Evolutionary conservation across 768 basidiomycete genomes (phyloP).

Genomic region (Boletus rufocinnamomeus): DNA sequence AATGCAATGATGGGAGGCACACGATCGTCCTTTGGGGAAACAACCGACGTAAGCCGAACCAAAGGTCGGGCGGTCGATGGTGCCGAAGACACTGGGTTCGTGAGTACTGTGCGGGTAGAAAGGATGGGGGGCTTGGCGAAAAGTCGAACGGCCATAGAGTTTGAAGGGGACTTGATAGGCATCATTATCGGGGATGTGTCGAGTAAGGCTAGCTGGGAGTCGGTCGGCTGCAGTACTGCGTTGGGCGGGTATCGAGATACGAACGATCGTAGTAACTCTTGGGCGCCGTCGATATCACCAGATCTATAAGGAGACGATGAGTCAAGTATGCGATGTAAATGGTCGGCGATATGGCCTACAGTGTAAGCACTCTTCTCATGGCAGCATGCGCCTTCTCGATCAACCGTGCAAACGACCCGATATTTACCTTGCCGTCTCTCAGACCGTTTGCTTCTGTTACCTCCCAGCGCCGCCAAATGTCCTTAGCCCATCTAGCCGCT

Average conservation of each 20-base stretch:
- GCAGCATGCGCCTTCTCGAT: slow-evolving; percentile 71
- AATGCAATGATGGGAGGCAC: slow-evolving; percentile 83
- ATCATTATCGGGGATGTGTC: neutral
- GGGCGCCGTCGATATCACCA: slow-evolving; percentile 51
- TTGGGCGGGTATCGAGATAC: slow-evolving; percentile 63
- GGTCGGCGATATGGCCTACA: slow-evolving; percentile 47
- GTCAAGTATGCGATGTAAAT: slow-evolving; percentile 1
- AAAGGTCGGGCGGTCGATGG: slow-evolving; percentile 50
- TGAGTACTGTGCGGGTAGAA: slow-evolving; percentile 59
- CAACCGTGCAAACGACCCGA: slow-evolving; percentile 41
- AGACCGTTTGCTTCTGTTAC: slow-evolving; percentile 43
- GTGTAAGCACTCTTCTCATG: slow-evolving; percentile 62
- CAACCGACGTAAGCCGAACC: slow-evolving; percentile 63
- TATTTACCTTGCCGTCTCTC: slow-evolving; percentile 25
- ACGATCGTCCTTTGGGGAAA: slow-evolving; percentile 68
- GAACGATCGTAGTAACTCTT: slow-evolving; percentile 62
- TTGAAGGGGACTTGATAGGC: slow-evolving; percentile 2
- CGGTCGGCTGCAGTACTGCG: slow-evolving; percentile 42
- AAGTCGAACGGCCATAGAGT: slow-evolving; percentile 15
- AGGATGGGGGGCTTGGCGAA: slow-evolving; percentile 50
- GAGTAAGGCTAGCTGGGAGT: neutral
- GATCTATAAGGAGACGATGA: slow-evolving; percentile 37
- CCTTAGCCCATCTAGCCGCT: slow-evolving; percentile 55
- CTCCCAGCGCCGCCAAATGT: slow-evolving; percentile 69
- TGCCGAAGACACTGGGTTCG: slow-evolving; percentile 31